Evolutionary conservation across 2,329 filamentous ascomycete genomes (phyloP).

Genomic region (Pyrenochaeta sp.): DNA sequence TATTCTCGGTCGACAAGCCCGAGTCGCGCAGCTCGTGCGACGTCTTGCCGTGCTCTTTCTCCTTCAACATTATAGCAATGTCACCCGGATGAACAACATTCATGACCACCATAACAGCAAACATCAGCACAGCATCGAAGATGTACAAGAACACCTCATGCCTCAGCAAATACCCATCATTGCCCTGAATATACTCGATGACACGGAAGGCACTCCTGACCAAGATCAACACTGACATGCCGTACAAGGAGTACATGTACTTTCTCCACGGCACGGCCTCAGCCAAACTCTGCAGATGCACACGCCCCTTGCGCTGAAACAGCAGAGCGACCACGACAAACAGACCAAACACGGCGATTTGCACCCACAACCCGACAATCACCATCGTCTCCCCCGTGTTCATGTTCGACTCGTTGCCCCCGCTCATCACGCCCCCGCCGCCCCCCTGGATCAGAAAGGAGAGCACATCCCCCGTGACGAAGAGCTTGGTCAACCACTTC

Average conservation of each 20-base stretch:
- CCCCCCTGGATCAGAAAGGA: conserved; percentile 56
- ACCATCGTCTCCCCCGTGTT: conserved; percentile 55
- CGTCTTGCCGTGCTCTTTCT: too few species aligned
- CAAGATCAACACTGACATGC: conserved; percentile 56
- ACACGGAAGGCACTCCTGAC: conserved; percentile 60
- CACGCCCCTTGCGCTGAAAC: conserved; percentile 17
- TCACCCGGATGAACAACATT: conserved; percentile 46
- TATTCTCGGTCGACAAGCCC: too few species aligned
- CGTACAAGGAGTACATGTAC: conserved; percentile 56
- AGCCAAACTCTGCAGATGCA: conserved; percentile 3
- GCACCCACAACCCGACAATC: conserved; percentile 56
- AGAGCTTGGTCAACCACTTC: conserved; percentile 54
- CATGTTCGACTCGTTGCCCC: conserved; percentile 25
- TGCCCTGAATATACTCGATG: conserved; percentile 58
- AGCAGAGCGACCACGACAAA: conserved; percentile 49
- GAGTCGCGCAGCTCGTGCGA: too few species aligned
- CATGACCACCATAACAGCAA: conserved; percentile 52
- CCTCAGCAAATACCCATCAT: conserved; percentile 53
- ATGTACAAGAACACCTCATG: conserved; percentile 57
- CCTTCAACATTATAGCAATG: background rate
- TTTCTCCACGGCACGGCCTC: conserved; percentile 35
- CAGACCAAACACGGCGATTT: conserved; percentile 59
- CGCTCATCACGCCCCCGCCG: conserved; percentile 26
- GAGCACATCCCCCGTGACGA: conserved; percentile 55
- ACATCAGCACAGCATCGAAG: conserved; percentile 57